These are phyloP conservation scores for Pholiota molesta DNA, from an alignment of 768 basidiomycete genomes.

Conservation along the genomic window DNA sequence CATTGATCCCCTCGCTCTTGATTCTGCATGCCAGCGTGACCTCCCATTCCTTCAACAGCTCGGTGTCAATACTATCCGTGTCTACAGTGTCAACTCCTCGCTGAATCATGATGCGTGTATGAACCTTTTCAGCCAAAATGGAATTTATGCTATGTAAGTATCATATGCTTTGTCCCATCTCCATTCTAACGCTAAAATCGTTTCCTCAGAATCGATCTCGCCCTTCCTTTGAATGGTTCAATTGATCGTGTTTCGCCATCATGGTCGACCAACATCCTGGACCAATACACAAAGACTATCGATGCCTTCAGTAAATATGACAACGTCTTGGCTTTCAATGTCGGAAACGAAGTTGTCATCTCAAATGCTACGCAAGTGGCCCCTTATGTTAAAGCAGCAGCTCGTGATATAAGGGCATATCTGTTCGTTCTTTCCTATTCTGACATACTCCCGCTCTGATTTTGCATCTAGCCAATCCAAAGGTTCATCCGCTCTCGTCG, in stretches of 20 bases:
- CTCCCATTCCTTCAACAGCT: slow-evolving; percentile 76
- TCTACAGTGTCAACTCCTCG: slow-evolving; percentile 84
- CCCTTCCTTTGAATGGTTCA: slow-evolving; percentile 84
- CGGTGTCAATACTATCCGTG: slow-evolving; percentile 79
- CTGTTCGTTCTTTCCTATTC: slow-evolving; percentile 50
- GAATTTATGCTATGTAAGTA: slow-evolving; percentile 88
- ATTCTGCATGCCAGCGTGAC: slow-evolving; percentile 74
- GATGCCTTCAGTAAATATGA: slow-evolving; percentile 82
- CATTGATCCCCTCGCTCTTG: slow-evolving; percentile 76
- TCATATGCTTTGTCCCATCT: not conserved
- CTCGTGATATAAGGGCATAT: slow-evolving; percentile 86
- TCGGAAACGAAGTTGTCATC: slow-evolving; percentile 83
- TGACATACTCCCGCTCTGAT: slow-evolving; percentile 13
- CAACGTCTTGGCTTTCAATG: slow-evolving; percentile 87
- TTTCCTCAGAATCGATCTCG: slow-evolving; percentile 73
- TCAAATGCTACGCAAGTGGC: slow-evolving; percentile 60
- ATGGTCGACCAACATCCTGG: slow-evolving; percentile 82
- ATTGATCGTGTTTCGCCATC: slow-evolving; percentile 72
- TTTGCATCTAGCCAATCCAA: slow-evolving; percentile 55
- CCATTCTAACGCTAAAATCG: slow-evolving; percentile 11
- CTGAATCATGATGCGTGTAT: slow-evolving; percentile 90
- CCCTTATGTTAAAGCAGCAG: slow-evolving; percentile 89
- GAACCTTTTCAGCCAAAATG: slow-evolving; percentile 70
- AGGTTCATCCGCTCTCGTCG: slow-evolving; percentile 67
- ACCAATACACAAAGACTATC: slow-evolving; percentile 79